Evolutionary conservation across 176 grass and related monocot genomes (phyloP).

Genomic region (Dendrocalamus sinicus): DNA sequence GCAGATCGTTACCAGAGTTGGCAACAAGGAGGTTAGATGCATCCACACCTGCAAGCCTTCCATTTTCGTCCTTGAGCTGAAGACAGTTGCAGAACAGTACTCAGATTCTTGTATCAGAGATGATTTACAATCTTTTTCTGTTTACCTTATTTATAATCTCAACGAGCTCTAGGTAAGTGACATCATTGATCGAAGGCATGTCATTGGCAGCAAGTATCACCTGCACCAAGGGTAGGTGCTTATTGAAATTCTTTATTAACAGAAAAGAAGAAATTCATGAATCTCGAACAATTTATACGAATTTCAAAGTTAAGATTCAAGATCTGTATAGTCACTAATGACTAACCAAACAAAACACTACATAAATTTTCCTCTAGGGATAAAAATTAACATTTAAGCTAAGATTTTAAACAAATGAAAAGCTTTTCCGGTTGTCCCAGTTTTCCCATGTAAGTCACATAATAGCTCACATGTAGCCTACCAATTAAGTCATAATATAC

Average conservation of each 20-base stretch:
- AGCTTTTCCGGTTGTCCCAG: neutral
- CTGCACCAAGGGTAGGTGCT: slow-evolving; percentile 45
- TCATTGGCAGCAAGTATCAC: slow-evolving; percentile 97
- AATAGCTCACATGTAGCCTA: neutral
- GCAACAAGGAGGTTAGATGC: slow-evolving; percentile 76
- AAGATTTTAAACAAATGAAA: neutral
- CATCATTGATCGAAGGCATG: slow-evolving; percentile 92
- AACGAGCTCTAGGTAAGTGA: slow-evolving; percentile 84
- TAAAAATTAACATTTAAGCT: neutral
- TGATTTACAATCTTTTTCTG: neutral
- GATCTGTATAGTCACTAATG: neutral
- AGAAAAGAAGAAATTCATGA: slow-evolving; percentile 26
- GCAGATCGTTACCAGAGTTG: slow-evolving; percentile 96
- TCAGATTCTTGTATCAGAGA: slow-evolving; percentile 20
- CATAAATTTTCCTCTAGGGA: neutral
- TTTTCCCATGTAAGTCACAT: neutral
- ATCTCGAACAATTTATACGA: slow-evolving; percentile 7
- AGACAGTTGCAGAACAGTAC: slow-evolving; percentile 33
- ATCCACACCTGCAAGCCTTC: slow-evolving; percentile 84
- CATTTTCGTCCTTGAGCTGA: slow-evolving; percentile 93
- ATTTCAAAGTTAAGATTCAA: neutral
- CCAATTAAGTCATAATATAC: neutral
- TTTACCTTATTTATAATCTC: slow-evolving; percentile 90
- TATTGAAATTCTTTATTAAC: slow-evolving; percentile 36
- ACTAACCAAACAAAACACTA: neutral